phyloP scores from a whole-genome alignment of 2,329 filamentous ascomycete genomes.

The Ophiosphaerella narmari region DNA sequence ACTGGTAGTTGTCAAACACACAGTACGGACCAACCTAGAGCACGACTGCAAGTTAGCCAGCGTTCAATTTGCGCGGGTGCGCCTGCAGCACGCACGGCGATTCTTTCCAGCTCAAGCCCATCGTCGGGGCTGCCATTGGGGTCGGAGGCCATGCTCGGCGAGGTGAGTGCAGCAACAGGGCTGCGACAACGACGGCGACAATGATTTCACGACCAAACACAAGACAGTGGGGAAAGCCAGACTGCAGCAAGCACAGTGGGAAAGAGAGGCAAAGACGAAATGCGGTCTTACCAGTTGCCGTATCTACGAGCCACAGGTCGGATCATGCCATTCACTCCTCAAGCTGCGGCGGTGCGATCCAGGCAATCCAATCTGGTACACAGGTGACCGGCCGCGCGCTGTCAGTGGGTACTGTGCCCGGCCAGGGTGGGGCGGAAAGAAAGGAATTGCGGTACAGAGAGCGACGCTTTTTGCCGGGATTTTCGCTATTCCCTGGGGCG shows the following conservation, averaged over 20 bases:
- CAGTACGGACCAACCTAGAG: conserved; percentile 46
- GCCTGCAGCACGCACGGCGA: conserved; percentile 42
- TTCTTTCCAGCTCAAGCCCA: conserved; percentile 43
- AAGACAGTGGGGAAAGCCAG: conserved; percentile 2
- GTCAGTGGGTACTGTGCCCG: too few species aligned
- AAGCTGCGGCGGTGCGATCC: neutral
- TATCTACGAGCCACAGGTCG: neutral
- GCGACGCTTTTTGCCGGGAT: neutral
- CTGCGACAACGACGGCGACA: neutral
- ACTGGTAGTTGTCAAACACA: conserved; percentile 43
- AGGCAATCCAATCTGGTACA: neutral
- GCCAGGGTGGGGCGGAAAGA: too few species aligned
- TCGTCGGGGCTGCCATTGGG: conserved; percentile 38
- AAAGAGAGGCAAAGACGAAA: conserved; percentile 2
- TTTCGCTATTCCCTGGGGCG: neutral
- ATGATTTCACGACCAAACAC: neutral
- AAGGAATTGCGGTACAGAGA: too few species aligned
- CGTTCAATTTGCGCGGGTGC: neutral
- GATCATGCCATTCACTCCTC: conserved; percentile 17
- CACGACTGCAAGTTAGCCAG: conserved; percentile 31
- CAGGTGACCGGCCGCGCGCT: neutral
- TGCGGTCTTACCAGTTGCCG: conserved; percentile 19
- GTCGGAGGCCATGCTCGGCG: conserved; percentile 26
- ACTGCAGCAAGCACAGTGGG: neutral
- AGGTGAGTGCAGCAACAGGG: neutral